Conservation (phyloP, 768 basidiomycete genomes). For the Tricholoma sp. region DNA sequence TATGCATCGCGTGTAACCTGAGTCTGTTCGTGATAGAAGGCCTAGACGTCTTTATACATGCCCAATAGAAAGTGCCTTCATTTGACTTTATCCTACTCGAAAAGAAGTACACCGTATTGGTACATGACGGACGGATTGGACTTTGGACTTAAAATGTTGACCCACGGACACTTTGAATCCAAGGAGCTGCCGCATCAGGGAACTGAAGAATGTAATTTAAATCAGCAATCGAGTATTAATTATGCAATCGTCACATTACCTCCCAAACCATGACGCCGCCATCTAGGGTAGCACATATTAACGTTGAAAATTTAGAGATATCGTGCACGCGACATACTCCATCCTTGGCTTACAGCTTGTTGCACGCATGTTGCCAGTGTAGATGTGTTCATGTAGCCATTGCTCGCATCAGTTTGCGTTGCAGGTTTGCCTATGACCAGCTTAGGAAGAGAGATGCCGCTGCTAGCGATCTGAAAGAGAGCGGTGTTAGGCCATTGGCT, state of each 20-base stretch:
- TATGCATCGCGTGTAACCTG: no score
- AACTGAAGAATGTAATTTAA: conserved; percentile 19
- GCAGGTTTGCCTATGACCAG: conserved; percentile 66
- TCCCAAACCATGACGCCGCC: conserved; percentile 29
- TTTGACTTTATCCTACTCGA: no score
- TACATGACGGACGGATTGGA: no score
- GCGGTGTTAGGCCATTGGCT: conserved; percentile 48
- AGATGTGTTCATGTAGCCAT: conserved; percentile 45
- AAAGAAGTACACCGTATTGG: no score
- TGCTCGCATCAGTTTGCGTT: conserved; percentile 32
- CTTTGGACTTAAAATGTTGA: conserved; percentile 17
- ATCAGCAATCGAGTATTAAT: not conserved
- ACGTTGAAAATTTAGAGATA: not conserved
- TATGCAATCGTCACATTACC: conserved; percentile 8
- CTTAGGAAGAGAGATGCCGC: conserved; percentile 47
- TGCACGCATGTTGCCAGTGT: conserved; percentile 49
- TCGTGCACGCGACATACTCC: conserved; percentile 40
- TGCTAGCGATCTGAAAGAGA: conserved; percentile 43
- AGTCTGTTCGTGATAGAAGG: no score
- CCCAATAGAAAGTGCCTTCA: no score
- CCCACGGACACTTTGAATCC: conserved; percentile 36
- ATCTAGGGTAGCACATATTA: conserved; percentile 10
- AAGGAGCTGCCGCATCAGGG: conserved; percentile 34
- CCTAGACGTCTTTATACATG: no score
- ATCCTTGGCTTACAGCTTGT: conserved; percentile 46